Base-by-base conservation (phyloP, 371 early-diverging fungal genomes). In the Mortierella sp. region DNA sequence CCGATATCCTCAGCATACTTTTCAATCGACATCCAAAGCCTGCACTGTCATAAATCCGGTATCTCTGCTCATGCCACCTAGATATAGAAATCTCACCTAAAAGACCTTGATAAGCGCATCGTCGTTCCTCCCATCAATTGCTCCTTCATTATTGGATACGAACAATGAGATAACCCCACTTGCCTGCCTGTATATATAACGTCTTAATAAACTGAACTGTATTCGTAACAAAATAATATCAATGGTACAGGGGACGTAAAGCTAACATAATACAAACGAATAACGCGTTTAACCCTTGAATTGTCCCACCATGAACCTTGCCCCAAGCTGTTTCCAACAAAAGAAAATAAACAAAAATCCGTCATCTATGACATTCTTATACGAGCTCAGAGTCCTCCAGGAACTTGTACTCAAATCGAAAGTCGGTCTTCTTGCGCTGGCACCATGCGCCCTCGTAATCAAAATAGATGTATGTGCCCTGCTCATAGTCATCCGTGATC, bases 381-480 rank as follows among this genome's bases (percentile, higher is more conserved):
- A 83, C 81, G 39, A 87, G 82, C 43, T 87, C 87, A n/a, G 89
- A 88, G 64, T 94, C 95, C 68, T 95, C 96, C 72, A 95, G 82
- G 68, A 83, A 94, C 75, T 89, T 87, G 83, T 95, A 95, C 79
- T 95, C 95, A 73, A 95, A 95, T 59, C 95, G 87, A 63, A 99
- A 99, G 59, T 98, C 97, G 26, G 88, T 87, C 86, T 99, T 99
- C 80, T 97, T 99, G 62, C 97, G 89, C 78, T 97, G 98, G 78
- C 94, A 94, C 99, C 99, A 99, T 39, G 95, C 91, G 15, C 93
- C 95, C 73, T 99, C 99, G 78, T 96, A 99, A 80, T 99, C 99
- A 85, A 99, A 99, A 83, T 98, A 99, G 48, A 99, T 89, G 78
- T 98, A 99, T 8, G 98, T 96, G 19, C 99, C 99, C 80, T 95